Percentiles rank a stretch among this genome's conserved stretches.
Conservation (phyloP, 129 eudicot genomes). For the Deinandra increscens region DNA sequence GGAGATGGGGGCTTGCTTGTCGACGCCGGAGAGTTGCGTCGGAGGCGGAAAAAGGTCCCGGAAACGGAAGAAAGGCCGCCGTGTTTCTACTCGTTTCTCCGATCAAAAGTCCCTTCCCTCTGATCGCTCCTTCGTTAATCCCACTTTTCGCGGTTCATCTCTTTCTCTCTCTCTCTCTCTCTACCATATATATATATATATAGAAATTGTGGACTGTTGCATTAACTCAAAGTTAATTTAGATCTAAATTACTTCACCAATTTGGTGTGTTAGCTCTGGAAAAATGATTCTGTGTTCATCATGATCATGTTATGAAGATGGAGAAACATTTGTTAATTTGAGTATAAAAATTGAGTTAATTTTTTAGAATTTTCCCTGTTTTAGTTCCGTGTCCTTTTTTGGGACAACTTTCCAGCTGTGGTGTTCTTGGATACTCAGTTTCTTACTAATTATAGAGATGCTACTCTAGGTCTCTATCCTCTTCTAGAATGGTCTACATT, state of each 20-base stretch:
- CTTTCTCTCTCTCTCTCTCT: not conserved
- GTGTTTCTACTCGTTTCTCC: constrained; percentile 52
- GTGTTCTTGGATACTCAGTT: constrained; percentile 27
- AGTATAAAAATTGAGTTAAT: constrained; percentile 8
- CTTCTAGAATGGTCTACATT: constrained; percentile 3
- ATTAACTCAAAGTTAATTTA: constrained; percentile 18
- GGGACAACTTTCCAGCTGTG: constrained; percentile 25
- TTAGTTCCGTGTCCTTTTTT: constrained; percentile 15
- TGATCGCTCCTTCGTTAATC: constrained; percentile 61
- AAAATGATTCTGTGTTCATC: constrained; percentile 9
- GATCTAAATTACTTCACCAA: constrained; percentile 19
- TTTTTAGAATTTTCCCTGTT: constrained; percentile 9
- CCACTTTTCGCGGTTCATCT: constrained; percentile 25
- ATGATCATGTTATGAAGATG: constrained; percentile 4
- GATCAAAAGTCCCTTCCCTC: constrained; percentile 36
- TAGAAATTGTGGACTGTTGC: constrained; percentile 18
- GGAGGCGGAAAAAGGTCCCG: constrained; percentile 39
- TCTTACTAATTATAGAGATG: constrained; percentile 31
- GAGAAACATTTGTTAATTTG: constrained; percentile 1
- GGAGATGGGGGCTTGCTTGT: constrained; percentile 82
- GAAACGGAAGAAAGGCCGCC: constrained; percentile 40
- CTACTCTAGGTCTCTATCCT: not conserved
- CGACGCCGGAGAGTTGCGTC: constrained; percentile 68
- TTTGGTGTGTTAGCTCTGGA: constrained; percentile 6
- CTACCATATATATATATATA: not conserved